Evolutionary conservation across 371 early-diverging fungal species (phyloP), one percentile per base, ranked within the genome.

Genomic region (Mucor indicus): DNA sequence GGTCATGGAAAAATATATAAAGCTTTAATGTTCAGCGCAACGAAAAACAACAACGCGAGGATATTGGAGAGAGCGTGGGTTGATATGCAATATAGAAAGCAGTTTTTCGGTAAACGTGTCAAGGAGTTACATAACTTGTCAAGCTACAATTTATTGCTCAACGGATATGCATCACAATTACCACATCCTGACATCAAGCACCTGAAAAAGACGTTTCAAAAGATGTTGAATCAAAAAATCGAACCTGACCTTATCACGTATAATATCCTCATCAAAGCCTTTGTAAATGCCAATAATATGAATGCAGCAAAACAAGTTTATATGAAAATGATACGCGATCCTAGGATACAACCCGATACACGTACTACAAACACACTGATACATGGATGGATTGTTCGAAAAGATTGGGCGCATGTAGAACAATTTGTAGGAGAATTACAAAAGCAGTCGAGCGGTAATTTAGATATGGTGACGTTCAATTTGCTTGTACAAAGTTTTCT

Each of bases 181-280:
- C 72, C 75, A 1, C 20, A 21, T 12, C 72, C 69, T 6, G 55
- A 70, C 32, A 44, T 70, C 19, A 49, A 55, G 8, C 46, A 55
- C 1, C 31, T 58, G 1, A 63, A 62, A 30, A 32, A 41, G n/a
- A 25, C 50, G 3, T 75, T 54, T 38, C 50, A 53, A 38, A 38
- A 49, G 1, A 33, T 75, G 25, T 32, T 75, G 1, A 32, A 48
- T 0, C 50, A 51, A 21, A 90, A 91, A 10, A 79, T 90, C 47
- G 55, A 59, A 23, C 92, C 93, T 1, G 83, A 88, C 52, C 54
- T 69, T 9, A 62, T 77, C 38, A 92, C 93, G 0, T 93, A 86
- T 75, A 90, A 89, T 56, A 86, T 85, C 1, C 45, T 96, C 25
- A 67, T 94, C 31, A 81, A 83, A 55, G 87, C 90, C 0, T 87